phyloP scores from a whole-genome alignment of 2,329 filamentous ascomycete species.

The Westerdykella ornata region DNA sequence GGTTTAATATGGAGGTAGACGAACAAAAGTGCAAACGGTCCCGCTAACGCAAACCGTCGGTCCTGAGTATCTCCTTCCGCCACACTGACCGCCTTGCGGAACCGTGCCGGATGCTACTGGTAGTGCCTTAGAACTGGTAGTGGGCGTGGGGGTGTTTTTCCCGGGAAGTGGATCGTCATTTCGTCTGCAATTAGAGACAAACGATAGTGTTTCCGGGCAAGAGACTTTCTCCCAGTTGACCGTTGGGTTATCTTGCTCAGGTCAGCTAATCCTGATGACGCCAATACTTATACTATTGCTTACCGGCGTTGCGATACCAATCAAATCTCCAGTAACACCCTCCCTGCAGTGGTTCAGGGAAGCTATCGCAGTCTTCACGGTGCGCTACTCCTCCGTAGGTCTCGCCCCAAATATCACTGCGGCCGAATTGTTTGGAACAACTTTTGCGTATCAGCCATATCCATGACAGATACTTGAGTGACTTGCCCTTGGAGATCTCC shows the following conservation, averaged over 20 bases:
- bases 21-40: constrained; percentile 11
- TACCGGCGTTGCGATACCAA: constrained; percentile 52
- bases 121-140: constrained; percentile 8
- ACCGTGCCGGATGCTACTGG: constrained; percentile 14
- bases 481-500: constrained; percentile 41
- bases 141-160: constrained; percentile 10
- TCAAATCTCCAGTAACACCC: constrained; percentile 60
- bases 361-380: constrained; percentile 47
- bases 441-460: constrained; percentile 31
- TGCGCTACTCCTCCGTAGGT: constrained; percentile 53
- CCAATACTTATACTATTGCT: neutral
- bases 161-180: constrained; percentile 15
- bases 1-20: neutral
- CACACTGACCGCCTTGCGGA: constrained; percentile 13
- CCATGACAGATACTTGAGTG: neutral
- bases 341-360: constrained; percentile 49
- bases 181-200: constrained; percentile 39
- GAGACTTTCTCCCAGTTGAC: constrained; percentile 52
- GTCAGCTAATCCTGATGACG: neutral
- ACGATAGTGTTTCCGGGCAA: constrained; percentile 48
- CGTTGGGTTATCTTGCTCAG: constrained; percentile 44
- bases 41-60: constrained; percentile 14
- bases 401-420: constrained; percentile 48
- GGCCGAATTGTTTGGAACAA: constrained; percentile 46
- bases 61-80: constrained; percentile 10